A percentile compares a stretch with the other conserved stretches of the same genome.
phyloP scores from a whole-genome alignment of 805 yeast genomes.

The Spencermartinsiella europaea region DNA sequence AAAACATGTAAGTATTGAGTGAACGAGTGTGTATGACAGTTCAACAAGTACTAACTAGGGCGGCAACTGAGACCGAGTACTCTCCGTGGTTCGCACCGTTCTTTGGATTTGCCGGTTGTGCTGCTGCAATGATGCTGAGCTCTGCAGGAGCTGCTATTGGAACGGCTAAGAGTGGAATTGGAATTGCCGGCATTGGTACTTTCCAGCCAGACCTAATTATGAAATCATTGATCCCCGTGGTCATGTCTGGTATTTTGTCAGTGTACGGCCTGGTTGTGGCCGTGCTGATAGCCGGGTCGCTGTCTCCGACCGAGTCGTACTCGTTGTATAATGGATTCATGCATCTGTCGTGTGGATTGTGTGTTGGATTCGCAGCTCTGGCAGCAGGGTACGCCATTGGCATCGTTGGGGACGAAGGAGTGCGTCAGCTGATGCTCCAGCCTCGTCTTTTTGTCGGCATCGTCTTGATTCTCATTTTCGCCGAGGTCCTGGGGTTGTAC shows the following conservation, averaged over 20 bases:
- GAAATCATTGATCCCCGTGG: constrained; percentile 89
- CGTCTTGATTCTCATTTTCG: constrained; percentile 81
- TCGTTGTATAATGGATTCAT: constrained; percentile 93
- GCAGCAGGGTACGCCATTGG: constrained; percentile 97
- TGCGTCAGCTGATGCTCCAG: constrained; percentile 81
- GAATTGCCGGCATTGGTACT: constrained; percentile 97
- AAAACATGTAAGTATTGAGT: too few species aligned
- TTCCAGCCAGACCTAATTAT: constrained; percentile 95
- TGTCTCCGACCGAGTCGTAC: constrained; percentile 72
- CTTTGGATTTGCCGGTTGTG: constrained; percentile 97
- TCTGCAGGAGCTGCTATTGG: constrained; percentile 99
- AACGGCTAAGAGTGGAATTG: constrained; percentile 96
- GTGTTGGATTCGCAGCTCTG: constrained; percentile 94
- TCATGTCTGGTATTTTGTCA: constrained; percentile 95
- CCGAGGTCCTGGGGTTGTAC: constrained; percentile 84
- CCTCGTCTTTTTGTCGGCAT: constrained; percentile 86
- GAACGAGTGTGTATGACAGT: too few species aligned
- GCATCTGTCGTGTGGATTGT: constrained; percentile 93
- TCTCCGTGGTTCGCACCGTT: constrained; percentile 94
- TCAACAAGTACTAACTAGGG: constrained; percentile 1
- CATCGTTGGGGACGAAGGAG: constrained; percentile 90
- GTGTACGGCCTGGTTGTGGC: constrained; percentile 97
- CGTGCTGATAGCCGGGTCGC: constrained; percentile 80
- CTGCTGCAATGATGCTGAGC: constrained; percentile 83
- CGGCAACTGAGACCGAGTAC: constrained; percentile 41